These are phyloP conservation scores for Strobilomyces confusus DNA, from an alignment of 768 basidiomycete species.

Conservation along the genomic window DNA sequence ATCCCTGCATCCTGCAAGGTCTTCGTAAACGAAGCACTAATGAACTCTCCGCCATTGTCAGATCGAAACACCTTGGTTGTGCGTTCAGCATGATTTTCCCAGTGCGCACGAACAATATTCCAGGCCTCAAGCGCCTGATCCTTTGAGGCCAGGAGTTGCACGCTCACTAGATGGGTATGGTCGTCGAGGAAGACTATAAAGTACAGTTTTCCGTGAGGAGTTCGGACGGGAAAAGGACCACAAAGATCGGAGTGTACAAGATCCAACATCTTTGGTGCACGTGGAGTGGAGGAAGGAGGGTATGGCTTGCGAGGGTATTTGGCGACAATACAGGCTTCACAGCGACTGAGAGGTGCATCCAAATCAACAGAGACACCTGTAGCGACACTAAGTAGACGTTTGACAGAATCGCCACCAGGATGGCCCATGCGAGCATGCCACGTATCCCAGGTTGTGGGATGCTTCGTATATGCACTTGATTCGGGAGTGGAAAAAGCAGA, in stretches of 20 bases:
- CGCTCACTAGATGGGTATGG: neutral
- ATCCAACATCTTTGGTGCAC: constrained; percentile 8
- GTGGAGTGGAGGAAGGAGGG: neutral
- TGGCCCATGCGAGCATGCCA: neutral
- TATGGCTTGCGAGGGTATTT: neutral
- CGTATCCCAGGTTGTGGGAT: neutral
- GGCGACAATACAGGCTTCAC: neutral
- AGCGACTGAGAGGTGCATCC: rapidly evolving
- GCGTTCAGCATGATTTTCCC: neutral
- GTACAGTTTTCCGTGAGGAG: constrained; percentile 12
- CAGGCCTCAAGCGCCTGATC: neutral
- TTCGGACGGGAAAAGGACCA: constrained; percentile 20
- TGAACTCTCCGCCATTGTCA: neutral
- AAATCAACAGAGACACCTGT: neutral
- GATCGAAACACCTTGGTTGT: neutral
- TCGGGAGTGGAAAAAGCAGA: too few species aligned
- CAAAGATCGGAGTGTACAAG: constrained; percentile 28
- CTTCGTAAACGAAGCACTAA: neutral
- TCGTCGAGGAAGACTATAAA: constrained; percentile 19
- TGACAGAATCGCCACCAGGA: neutral
- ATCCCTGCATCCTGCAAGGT: neutral
- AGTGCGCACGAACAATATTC: neutral
- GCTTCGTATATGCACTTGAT: neutral
- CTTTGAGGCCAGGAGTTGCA: neutral
- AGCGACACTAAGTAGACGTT: rapidly evolving